Percentiles rank a stretch among this genome's conserved stretches.
Conservation (phyloP, 345 rosid species). For the Microcos paniculata region DNA sequence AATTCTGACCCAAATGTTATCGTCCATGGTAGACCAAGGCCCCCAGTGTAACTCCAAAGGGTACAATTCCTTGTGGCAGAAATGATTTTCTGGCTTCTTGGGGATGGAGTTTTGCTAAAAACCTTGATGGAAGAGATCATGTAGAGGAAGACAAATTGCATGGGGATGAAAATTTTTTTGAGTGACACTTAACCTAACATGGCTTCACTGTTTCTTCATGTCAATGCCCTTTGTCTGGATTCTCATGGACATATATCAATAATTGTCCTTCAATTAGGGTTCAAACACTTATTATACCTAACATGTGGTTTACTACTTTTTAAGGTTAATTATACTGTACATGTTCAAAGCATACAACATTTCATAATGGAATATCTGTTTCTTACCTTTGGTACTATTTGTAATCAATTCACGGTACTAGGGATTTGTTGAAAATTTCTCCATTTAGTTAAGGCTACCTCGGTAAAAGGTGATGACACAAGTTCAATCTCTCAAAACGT, state of each 20-base stretch:
- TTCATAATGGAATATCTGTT: neutral
- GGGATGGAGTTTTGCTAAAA: constrained; percentile 38
- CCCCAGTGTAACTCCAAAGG: constrained; percentile 20
- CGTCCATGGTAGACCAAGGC: neutral
- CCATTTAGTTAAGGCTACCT: too few relatives aligned
- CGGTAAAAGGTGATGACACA: too few relatives aligned
- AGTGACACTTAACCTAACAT: constrained; percentile 43
- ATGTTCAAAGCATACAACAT: neutral
- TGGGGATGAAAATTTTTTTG: constrained; percentile 16
- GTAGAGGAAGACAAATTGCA: constrained; percentile 36
- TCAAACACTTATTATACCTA: neutral
- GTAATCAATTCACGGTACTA: neutral
- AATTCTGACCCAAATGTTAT: constrained; percentile 9
- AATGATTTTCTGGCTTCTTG: constrained; percentile 30
- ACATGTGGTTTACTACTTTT: neutral
- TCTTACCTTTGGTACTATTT: neutral
- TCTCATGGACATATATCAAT: constrained; percentile 33
- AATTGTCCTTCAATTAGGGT: constrained; percentile 18
- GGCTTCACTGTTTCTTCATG: constrained; percentile 31
- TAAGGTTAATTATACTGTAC: neutral
- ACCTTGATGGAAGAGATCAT: constrained; percentile 16
- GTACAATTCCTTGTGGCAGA: constrained; percentile 11
- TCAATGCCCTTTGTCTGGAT: constrained; percentile 50
- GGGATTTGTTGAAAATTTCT: neutral
- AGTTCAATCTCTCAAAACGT: too few relatives aligned